These are phyloP conservation scores for Candida glucosophila DNA, from an alignment of 1,139 yeast genomes.

Conservation along the genomic window DNA sequence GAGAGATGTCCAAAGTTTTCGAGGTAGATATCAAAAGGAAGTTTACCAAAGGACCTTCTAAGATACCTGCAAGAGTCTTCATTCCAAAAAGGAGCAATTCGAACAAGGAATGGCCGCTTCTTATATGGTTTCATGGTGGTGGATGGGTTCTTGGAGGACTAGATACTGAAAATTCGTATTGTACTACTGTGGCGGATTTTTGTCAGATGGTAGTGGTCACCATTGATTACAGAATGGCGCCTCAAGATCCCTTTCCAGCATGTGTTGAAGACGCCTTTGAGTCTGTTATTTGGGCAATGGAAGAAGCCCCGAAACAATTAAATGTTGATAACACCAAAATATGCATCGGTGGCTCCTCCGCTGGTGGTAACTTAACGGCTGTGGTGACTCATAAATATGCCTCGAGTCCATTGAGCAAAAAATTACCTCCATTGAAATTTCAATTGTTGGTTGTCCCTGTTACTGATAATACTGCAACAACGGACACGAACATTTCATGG, in stretches of 20 bases:
- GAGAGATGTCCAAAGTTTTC: conserved; percentile 16
- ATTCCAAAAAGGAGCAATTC: conserved; percentile 30
- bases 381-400: conserved; percentile 32
- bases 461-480: conserved; percentile 38
- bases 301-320: conserved; percentile 12
- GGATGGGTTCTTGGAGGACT: conserved; percentile 23
- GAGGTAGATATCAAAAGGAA: conserved; percentile 31
- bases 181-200: conserved; percentile 38
- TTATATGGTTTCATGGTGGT: conserved; percentile 23
- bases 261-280: conserved; percentile 40
- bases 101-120: conserved; percentile 13
- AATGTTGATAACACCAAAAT: conserved; percentile 23
- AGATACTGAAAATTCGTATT: conserved; percentile 16
- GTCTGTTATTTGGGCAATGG: conserved; percentile 14
- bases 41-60: conserved; percentile 15
- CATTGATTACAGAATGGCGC: conserved; percentile 40
- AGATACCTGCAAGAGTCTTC: conserved; percentile 31
- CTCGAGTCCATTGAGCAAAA: conserved; percentile 11
- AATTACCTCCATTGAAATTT: conserved; percentile 27
- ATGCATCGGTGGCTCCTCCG: conserved; percentile 41
- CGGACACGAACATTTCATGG: conserved; percentile 31
- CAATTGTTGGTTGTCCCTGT: conserved; percentile 42
- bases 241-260: conserved; percentile 44
- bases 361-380: conserved; percentile 41
- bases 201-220: conserved; percentile 28